A percentile compares a stretch with the other conserved stretches of the same genome.
Conservation (phyloP, 2,329 filamentous ascomycete genomes). For the Paraphaeosphaeria sporulosa region DNA sequence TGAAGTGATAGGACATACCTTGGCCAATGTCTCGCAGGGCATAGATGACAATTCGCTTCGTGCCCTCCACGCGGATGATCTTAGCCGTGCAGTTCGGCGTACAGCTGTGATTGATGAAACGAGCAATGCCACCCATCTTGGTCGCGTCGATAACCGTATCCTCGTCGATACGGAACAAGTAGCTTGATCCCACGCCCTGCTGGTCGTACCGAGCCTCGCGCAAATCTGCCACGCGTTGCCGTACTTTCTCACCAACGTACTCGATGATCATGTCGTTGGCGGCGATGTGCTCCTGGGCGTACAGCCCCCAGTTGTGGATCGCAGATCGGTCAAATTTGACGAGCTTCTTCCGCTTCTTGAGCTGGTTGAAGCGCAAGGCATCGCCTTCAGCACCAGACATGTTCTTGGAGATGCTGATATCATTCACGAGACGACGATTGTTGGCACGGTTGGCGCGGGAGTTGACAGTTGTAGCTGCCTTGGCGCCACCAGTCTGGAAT, state of each 20-base stretch:
- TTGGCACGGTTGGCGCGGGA: slow-evolving; percentile 95
- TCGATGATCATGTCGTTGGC: slow-evolving; percentile 99
- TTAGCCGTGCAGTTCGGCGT: slow-evolving; percentile 99
- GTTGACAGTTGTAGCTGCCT: slow-evolving; percentile 83
- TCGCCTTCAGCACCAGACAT: slow-evolving; percentile 78
- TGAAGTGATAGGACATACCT: slow-evolving; percentile 69
- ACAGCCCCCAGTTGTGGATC: slow-evolving; percentile 98
- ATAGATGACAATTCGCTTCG: slow-evolving; percentile 98
- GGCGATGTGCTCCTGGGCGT: slow-evolving; percentile 95
- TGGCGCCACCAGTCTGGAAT: slow-evolving; percentile 74
- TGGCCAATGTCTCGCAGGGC: slow-evolving; percentile 92
- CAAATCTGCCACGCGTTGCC: slow-evolving; percentile 96
- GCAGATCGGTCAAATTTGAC: slow-evolving; percentile 97
- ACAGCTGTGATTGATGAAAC: slow-evolving; percentile 99
- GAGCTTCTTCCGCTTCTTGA: slow-evolving; percentile 99
- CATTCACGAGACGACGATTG: slow-evolving; percentile 91
- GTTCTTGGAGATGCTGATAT: slow-evolving; percentile 90
- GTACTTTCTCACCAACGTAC: slow-evolving; percentile 96
- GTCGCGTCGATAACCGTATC: slow-evolving; percentile 97
- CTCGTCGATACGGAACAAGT: slow-evolving; percentile 97
- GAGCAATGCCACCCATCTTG: slow-evolving; percentile 96
- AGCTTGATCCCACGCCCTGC: slow-evolving; percentile 96
- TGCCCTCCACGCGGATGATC: slow-evolving; percentile 98
- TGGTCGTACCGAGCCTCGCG: slow-evolving; percentile 91
- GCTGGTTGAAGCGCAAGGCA: slow-evolving; percentile 95